Evolutionary conservation across 2,329 filamentous ascomycete species (phyloP), one percentile per base, ranked within the genome.

Genomic region (Alternaria brassicae): DNA sequence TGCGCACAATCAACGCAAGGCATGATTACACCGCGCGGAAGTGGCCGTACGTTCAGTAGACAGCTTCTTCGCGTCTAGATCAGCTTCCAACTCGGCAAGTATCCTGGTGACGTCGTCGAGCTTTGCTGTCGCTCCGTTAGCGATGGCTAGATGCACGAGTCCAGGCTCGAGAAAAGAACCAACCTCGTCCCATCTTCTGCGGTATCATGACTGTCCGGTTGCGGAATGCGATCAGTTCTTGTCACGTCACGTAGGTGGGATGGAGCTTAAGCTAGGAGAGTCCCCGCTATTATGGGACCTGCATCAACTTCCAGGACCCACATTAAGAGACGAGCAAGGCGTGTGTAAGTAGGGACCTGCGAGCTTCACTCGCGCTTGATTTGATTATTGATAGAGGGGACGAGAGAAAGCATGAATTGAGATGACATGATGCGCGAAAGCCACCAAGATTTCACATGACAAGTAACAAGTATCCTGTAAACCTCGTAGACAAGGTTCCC

Each of bases 101-200:
- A 95, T 79, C 53, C 82, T 81, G 15, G 83, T 87, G 39, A 94
- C 90, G 54, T 91, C 86, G 58, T 86, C 81, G 56, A 90, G 82
- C 79, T 93, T 93, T 85, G 92, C 77, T 78, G 53, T 15, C 7
- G 5, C 1, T 17, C 12, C 7, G 37, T 73, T 53, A 72, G 70
- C 48, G 34, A 19, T 10, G 13, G 15, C 4, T 3, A 25, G n/a
- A 10, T 8, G 19, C 2, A 34, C n/a, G 12, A 21, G 12, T 12
- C 30, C 10, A 30, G 13, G 39, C 15, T 27, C 34, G 8, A 27
- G 25, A 27, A 27, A 27, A 27, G 3, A 27, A 55, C 62, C 12
- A 15, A 71, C 72, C 67, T 61, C 66, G 69, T 13, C 70, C 69
- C n/a, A 61, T 44, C 48, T 54, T 67, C 53, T 64, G 63, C 39